These are phyloP conservation scores for Xerocomus brunneocitrinus DNA, from an alignment of 768 basidiomycete genomes.

Conservation along the genomic window DNA sequence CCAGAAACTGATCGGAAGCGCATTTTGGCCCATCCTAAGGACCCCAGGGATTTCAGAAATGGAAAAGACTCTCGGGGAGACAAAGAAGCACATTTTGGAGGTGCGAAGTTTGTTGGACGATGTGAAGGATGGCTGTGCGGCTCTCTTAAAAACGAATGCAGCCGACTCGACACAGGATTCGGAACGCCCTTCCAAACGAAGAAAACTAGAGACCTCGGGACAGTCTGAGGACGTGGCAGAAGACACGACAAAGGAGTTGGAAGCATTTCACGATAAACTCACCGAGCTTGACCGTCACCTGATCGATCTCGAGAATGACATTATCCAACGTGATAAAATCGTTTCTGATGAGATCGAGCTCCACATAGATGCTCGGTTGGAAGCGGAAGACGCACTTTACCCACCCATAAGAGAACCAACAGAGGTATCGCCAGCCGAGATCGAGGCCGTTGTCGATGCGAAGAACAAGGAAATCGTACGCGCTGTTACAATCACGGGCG, in stretches of 20 bases:
- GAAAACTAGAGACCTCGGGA: slow-evolving; percentile 12
- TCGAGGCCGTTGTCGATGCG: slow-evolving; percentile 25
- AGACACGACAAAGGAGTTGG: slow-evolving; percentile 18
- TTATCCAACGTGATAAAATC: slow-evolving; percentile 31
- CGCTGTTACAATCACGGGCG: slow-evolving; percentile 15
- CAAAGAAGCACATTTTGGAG: slow-evolving; percentile 29
- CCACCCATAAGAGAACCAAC: slow-evolving; percentile 12
- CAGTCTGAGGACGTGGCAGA: slow-evolving; percentile 1
- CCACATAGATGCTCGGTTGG: slow-evolving; percentile 26
- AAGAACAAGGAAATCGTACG: slow-evolving; percentile 17
- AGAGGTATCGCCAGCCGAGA: slow-evolving; percentile 18
- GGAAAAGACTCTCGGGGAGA: slow-evolving; percentile 20
- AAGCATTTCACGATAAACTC: slow-evolving; percentile 28
- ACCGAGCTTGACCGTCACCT: slow-evolving; percentile 26
- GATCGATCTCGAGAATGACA: slow-evolving; percentile 33
- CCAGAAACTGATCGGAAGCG: slow-evolving; percentile 29
- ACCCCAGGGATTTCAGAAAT: slow-evolving; percentile 21
- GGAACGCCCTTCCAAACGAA: slow-evolving; percentile 28
- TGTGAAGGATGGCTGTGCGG: slow-evolving; percentile 18
- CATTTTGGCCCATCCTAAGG: slow-evolving; percentile 39
- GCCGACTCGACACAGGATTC: slow-evolving; percentile 11
- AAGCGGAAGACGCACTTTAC: slow-evolving; percentile 24
- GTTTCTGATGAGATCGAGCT: slow-evolving; percentile 30
- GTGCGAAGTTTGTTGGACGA: slow-evolving; percentile 26
- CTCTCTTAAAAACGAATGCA: slow-evolving; percentile 18